Evolutionary conservation across 768 basidiomycete species (phyloP).

Genomic region (Boletus reticulatus): DNA sequence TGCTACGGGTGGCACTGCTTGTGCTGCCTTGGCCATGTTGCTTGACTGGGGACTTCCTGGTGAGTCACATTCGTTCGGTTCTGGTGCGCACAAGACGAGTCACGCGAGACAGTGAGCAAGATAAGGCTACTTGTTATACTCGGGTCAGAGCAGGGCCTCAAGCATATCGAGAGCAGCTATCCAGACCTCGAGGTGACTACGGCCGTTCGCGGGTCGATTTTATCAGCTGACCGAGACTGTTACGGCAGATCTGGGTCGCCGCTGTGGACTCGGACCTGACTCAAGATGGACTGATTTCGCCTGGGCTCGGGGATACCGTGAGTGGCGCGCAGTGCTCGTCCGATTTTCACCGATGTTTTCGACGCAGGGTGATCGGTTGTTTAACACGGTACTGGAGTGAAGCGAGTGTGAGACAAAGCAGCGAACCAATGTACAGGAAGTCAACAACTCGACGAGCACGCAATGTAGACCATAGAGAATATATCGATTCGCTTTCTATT

Average conservation of each 20-base stretch:
- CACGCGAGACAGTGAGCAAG: conserved; percentile 45
- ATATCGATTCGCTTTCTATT: too few species aligned
- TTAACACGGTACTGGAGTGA: conserved; percentile 61
- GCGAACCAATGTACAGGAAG: background rate
- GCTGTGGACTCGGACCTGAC: conserved; percentile 77
- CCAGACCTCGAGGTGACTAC: conserved; percentile 75
- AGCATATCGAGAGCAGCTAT: conserved; percentile 58
- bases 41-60: conserved; percentile 78
- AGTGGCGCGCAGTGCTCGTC: conserved; percentile 27
- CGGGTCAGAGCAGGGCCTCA: conserved; percentile 72
- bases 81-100: background rate
- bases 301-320: conserved; percentile 89
- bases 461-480: background rate
- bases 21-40: conserved; percentile 85
- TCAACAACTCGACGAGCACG: background rate
- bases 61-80: conserved; percentile 29
- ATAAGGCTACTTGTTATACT: conserved; percentile 84
- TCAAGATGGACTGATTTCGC: conserved; percentile 73
- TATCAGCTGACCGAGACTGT: background rate
- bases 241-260: conserved; percentile 76
- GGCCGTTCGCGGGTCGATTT: background rate
- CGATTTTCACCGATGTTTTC: background rate
- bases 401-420: too few species aligned
- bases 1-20: conserved; percentile 91
- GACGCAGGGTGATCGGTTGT: conserved; percentile 77